Evolutionary conservation across 2,329 filamentous ascomycete species (phyloP), one percentile per base, ranked within the genome.

Genomic region (Botrytis medusae): DNA sequence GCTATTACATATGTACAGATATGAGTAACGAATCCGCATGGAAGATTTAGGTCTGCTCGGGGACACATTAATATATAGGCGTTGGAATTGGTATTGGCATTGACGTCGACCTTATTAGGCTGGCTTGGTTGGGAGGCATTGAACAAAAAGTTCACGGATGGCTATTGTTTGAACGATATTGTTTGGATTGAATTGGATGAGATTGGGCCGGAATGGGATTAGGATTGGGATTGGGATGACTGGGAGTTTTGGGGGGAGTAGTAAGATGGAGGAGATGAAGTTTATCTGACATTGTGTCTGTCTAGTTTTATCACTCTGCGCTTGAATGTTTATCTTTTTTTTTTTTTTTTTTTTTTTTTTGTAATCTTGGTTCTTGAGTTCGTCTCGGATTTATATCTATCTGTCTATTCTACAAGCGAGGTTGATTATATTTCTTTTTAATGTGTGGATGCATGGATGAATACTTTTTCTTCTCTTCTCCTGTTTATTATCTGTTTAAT

Each of bases 21-120:
- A 69, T 69, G 48, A 32, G n/a, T 57, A 9, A 69, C 37, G 63
- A 57, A 69, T 69, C 42, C 37, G 37, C 48, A 69, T 57, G 65
- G 65, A 32, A 69, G 51, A 20, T n/a, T 10, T 57, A 18, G 46
- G 29, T 16, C 10, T 54, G 51, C 5, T 44, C 14, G 18, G 25
- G 34, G 20, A 57, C 18, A 42, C 37, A 32, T 57, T 18, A 16
- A 42, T 44, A 25, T 32, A 20, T 42, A 22, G 65, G 48, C 48
- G 65, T 57, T 44, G n/a, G 37, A 34, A 32, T 69, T 44, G 25
- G 65, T 7, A 69, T 42, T 42, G 6, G 34, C 25, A 32, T 57
- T 54, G 25, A 25, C 48, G 22, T 57, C 29, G 9, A n/a, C 46
- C 40, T 42, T 8, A 67, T n/a, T 65, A 9, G 29, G 10, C 32